A percentile compares a stretch with the other conserved stretches of the same genome.
phyloP scores from a whole-genome alignment of 2,329 filamentous ascomycete genomes.

The Trichophyton mentagrophytes region DNA sequence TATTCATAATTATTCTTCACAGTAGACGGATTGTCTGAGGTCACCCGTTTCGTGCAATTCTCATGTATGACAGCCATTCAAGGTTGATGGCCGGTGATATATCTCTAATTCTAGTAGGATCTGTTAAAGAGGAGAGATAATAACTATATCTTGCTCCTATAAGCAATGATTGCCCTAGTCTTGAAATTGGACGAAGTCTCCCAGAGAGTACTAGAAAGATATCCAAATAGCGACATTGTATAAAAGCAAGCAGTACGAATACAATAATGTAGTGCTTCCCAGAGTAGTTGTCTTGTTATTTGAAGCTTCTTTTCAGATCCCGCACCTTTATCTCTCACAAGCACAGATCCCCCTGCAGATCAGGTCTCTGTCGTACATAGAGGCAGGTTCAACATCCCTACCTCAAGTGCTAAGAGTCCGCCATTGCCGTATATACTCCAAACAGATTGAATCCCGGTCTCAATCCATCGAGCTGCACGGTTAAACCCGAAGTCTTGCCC shows the following conservation, averaged over 20 bases:
- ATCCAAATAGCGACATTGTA: no score
- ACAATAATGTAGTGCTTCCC: background rate
- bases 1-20: background rate
- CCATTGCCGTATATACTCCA: background rate
- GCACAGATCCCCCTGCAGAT: background rate
- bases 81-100: no score
- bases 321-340: background rate
- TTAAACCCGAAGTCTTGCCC: background rate
- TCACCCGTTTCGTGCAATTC: background rate
- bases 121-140: no score
- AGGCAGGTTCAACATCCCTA: background rate
- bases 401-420: background rate
- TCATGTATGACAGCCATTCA: no score
- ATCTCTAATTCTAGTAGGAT: no score
- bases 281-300: background rate
- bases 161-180: no score
- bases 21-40: no score
- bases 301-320: background rate
- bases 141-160: no score
- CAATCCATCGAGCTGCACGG: background rate
- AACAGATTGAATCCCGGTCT: background rate
- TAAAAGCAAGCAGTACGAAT: no score
- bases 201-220: no score
- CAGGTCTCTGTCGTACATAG: background rate
- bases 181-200: no score